Evolutionary conservation across 73 alveolate genomes (phyloP).

Genomic region (Paramecium tetraurelia): DNA sequence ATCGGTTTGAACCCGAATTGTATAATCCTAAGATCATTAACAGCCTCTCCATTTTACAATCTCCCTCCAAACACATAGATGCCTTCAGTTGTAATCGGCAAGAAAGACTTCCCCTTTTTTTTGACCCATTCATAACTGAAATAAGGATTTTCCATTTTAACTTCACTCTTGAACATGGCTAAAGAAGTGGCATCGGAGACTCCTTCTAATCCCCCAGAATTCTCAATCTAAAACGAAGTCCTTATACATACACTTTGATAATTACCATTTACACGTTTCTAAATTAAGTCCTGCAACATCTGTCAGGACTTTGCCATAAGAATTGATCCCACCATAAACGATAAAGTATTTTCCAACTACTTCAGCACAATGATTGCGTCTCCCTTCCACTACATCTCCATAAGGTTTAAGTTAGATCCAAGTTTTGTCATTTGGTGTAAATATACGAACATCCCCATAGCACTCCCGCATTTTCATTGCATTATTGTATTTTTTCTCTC

Average conservation of each 20-base stretch:
- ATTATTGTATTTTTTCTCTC: conserved; percentile 54
- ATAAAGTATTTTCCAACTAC: conserved; percentile 22
- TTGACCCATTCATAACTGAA: conserved; percentile 51
- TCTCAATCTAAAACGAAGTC: not conserved
- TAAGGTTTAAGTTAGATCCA: conserved; percentile 44
- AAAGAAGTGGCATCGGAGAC: conserved; percentile 46
- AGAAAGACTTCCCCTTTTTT: conserved; percentile 26
- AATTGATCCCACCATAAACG: conserved; percentile 59
- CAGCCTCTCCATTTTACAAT: conserved; percentile 73
- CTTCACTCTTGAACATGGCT: conserved; percentile 52
- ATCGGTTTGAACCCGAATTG: conserved; percentile 75
- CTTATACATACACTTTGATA: not conserved
- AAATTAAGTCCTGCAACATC: conserved; percentile 49
- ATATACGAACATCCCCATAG: conserved; percentile 49
- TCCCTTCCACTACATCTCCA: conserved; percentile 60
- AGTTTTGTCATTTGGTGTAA: conserved; percentile 7
- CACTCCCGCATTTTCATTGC: conserved; percentile 61
- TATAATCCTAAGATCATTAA: conserved; percentile 75
- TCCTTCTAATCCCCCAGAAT: conserved; percentile 25
- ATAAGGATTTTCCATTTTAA: conserved; percentile 61
- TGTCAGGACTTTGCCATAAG: conserved; percentile 26
- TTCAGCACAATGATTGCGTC: conserved; percentile 60
- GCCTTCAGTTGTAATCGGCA: conserved; percentile 70
- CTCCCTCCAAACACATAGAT: conserved; percentile 93
- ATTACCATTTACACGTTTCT: conserved; percentile 58